Conservation (phyloP, 1,139 yeast genomes). For the Candida mesenterica region DNA sequence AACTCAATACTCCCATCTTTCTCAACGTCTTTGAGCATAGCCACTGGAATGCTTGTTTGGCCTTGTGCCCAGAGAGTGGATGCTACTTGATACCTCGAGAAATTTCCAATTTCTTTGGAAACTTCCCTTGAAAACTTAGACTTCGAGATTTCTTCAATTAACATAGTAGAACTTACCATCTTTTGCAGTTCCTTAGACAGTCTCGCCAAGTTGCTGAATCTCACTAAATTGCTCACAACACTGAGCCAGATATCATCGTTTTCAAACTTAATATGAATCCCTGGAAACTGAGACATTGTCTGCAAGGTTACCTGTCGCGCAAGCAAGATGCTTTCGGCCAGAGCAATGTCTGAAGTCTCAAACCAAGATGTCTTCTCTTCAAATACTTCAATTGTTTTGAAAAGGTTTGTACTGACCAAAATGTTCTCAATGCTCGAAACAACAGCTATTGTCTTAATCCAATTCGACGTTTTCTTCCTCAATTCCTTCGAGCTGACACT, state of each 20-base stretch:
- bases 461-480: conserved; percentile 15
- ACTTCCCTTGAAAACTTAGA: conserved; percentile 13
- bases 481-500: conserved; percentile 14
- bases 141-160: conserved; percentile 39
- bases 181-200: conserved; percentile 39
- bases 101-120: conserved; percentile 16
- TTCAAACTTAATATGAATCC: background rate
- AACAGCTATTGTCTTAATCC: conserved; percentile 40
- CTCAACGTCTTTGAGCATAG: conserved; percentile 37
- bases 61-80: conserved; percentile 59
- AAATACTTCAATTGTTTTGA: conserved; percentile 9
- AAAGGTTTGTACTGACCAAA: conserved; percentile 9
- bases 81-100: conserved; percentile 51
- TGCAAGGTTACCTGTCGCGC: conserved; percentile 39
- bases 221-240: conserved; percentile 38
- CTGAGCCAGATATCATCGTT: conserved; percentile 21
- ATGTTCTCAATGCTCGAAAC: conserved; percentile 26
- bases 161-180: conserved; percentile 48
- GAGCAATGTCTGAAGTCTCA: conserved; percentile 27
- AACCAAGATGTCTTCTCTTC: conserved; percentile 36
- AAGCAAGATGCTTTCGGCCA: conserved; percentile 41
- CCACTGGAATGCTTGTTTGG: conserved; percentile 52
- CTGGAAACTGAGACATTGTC: conserved; percentile 17
- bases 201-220: conserved; percentile 43
- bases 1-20: conserved; percentile 15